Base-by-base conservation (phyloP, 352 stramenopile genomes). In the Globisporangium ultimum region DNA sequence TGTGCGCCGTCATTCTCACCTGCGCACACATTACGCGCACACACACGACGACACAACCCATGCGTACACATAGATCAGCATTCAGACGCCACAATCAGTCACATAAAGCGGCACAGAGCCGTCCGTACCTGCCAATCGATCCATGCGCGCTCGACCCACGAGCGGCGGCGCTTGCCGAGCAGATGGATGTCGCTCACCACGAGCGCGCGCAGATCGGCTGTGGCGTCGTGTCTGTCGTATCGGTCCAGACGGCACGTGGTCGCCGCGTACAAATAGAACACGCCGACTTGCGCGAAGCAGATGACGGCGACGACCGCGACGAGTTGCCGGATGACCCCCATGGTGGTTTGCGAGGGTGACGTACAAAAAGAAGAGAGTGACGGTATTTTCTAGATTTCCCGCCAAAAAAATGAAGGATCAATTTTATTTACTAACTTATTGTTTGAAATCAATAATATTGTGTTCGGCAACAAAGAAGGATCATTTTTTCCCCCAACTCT, bases 171-270 rank as follows among this genome's bases (percentile, higher is more conserved):
- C 45, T 89, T 87, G 56, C 84, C 84, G 17, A 93, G 67, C 42
- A 93, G 42, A 58, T 93, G 84, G 5, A 91, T 69, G 62, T 93
- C 84, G 64, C 74, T 83, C 53, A 91, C 68, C 7, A 91, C 66
- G 24, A 93, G 64, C 55, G 76, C 74, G 14, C 63, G 76, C 22
- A 85, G 47, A 8, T 57, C 61, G 4, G 18, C n/a, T 0, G 24
- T 20, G 11, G 7, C 34, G 3, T 9, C 11, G 11, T 9, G 53
- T 49, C 15, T 22, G 13, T 48, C 13, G 12, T 10, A 5, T 36
- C 10, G 1, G 13, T 40, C 24, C 18, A 49, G 48, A 20, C 49
- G 57, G 46, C 40, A 67, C 52, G 32, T 84, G 40, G 48, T 74
- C 53, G 67, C 64, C n/a, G 76, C 68, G 40, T 80, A 69, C 17